Conservation (phyloP, 495 filamentous ascomycete species). For the Platismatia glauca region DNA sequence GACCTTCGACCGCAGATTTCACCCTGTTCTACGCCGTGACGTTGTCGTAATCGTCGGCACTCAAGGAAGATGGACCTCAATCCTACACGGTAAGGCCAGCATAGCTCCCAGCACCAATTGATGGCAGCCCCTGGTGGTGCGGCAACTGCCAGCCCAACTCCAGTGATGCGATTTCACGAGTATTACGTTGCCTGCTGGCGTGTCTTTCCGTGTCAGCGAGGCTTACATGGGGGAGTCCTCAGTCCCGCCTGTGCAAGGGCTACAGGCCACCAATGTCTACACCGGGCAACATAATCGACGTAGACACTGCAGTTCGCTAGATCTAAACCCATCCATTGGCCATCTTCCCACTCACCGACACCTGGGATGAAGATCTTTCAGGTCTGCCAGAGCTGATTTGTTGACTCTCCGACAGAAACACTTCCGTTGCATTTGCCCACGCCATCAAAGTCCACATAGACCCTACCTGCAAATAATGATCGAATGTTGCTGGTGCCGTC, state of each 20-base stretch:
- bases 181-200: conserved; percentile 22
- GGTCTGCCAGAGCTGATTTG: conserved; percentile 24
- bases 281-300: conserved; percentile 28
- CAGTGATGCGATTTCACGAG: conserved; percentile 24
- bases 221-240: background rate
- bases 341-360: too few species aligned
- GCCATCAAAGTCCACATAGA: conserved; percentile 23
- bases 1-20: conserved; percentile 18
- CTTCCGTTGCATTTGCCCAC: conserved; percentile 25
- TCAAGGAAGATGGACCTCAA: conserved; percentile 26
- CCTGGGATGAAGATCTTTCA: conserved; percentile 29
- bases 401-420: conserved; percentile 23
- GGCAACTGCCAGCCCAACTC: conserved; percentile 27
- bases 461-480: conserved; percentile 23
- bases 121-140: conserved; percentile 17
- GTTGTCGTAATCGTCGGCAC: conserved; percentile 23
- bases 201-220: background rate
- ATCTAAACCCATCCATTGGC: conserved; percentile 26
- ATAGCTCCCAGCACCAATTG: conserved; percentile 22
- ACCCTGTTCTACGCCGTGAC: conserved; percentile 17
- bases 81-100: conserved; percentile 20
- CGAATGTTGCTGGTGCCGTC: conserved; percentile 24
- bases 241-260: background rate
- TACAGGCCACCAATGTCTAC: conserved; percentile 26
- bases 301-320: conserved; percentile 21